A percentile compares a stretch with the other conserved stretches of the same genome.
Conservation (phyloP, 768 basidiomycete species). For the Obba rivulosa region DNA sequence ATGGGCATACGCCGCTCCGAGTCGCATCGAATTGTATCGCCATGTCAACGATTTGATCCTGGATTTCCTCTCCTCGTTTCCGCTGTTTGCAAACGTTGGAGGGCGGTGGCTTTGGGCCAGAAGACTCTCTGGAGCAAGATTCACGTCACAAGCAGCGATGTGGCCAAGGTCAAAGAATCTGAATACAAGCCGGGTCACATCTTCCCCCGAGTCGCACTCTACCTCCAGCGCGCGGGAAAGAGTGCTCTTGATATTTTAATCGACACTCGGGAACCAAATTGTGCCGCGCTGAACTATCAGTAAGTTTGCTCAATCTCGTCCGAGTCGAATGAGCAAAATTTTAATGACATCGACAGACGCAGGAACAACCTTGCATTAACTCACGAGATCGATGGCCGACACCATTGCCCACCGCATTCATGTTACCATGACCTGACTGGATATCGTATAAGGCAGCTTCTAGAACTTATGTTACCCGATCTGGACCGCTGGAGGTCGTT, state of each 20-base stretch:
- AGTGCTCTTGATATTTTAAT: slow-evolving; percentile 54
- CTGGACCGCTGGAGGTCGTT: slow-evolving; percentile 48
- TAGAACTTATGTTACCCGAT: slow-evolving; percentile 47
- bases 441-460: slow-evolving; percentile 33
- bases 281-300: too few species aligned
- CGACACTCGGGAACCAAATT: slow-evolving; percentile 51
- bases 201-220: slow-evolving; percentile 21
- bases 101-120: slow-evolving; percentile 42
- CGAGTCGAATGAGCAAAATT: slow-evolving; percentile 38
- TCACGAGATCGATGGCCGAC: too few species aligned
- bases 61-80: slow-evolving; percentile 43
- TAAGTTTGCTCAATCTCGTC: slow-evolving; percentile 59
- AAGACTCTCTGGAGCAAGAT: slow-evolving; percentile 52
- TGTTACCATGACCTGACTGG: slow-evolving; percentile 13
- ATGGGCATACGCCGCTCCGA: too few species aligned
- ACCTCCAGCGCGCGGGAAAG: slow-evolving; percentile 38
- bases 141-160: slow-evolving; percentile 34
- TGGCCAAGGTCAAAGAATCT: slow-evolving; percentile 1
- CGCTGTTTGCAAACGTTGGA: slow-evolving; percentile 48
- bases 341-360: not conserved
- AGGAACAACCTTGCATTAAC: too few species aligned
- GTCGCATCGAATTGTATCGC: too few species aligned
- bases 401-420: too few species aligned
- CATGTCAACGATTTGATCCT: slow-evolving; percentile 8
- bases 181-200: not conserved